These are phyloP conservation scores for Linum trigynum DNA, from an alignment of 345 rosid species.

Conservation along the genomic window DNA sequence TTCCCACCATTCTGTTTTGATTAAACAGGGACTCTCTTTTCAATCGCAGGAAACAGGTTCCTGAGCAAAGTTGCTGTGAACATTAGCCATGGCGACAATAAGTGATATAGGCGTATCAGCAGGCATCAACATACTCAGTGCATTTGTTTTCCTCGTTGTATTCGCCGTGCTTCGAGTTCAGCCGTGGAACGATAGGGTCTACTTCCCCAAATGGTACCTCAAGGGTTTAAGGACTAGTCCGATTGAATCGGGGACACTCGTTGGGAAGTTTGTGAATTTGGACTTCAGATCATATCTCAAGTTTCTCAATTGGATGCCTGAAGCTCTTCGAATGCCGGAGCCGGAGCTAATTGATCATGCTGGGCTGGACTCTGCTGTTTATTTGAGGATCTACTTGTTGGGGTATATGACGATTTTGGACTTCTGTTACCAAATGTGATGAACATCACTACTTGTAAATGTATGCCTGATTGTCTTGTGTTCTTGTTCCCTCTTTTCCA, in stretches of 20 bases:
- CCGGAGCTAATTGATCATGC: constrained; percentile 85
- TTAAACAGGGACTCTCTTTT: no score
- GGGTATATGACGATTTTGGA: constrained; percentile 47
- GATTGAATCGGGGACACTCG: constrained; percentile 39
- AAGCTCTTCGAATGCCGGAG: constrained; percentile 84
- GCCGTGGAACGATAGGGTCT: constrained; percentile 84
- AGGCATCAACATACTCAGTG: constrained; percentile 65
- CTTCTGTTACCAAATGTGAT: neutral
- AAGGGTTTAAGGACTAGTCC: constrained; percentile 75
- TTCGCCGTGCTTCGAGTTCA: constrained; percentile 80
- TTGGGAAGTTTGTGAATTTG: constrained; percentile 60
- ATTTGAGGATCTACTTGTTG: constrained; percentile 66
- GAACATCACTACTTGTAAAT: neutral
- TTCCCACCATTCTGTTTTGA: no score
- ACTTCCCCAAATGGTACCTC: constrained; percentile 90
- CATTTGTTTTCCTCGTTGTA: constrained; percentile 61
- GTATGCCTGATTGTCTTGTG: neutral
- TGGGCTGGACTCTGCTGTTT: constrained; percentile 83
- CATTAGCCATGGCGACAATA: constrained; percentile 53
- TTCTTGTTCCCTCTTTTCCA: neutral
- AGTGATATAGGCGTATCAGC: constrained; percentile 78
- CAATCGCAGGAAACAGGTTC: neutral
- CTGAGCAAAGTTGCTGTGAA: neutral
- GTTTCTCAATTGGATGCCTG: constrained; percentile 91
- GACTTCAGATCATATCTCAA: constrained; percentile 60